Conservation (phyloP, 2,329 filamentous ascomycete genomes). For the Zalaria obscura region DNA sequence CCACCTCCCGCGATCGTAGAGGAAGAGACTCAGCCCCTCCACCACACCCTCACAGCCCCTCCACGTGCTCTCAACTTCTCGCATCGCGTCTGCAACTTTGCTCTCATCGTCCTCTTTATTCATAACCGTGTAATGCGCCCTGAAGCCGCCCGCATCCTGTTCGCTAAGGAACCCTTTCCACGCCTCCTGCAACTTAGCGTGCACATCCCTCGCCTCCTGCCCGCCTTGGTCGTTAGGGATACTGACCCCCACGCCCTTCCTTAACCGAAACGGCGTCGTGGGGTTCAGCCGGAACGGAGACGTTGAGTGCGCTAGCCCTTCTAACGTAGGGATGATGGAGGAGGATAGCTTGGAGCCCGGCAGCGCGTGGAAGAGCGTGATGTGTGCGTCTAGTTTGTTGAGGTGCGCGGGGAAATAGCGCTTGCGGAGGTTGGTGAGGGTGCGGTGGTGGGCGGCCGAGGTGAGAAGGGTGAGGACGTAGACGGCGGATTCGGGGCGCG, state of each 20-base stretch:
- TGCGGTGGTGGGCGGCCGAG: constrained; percentile 21
- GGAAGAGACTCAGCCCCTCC: constrained; percentile 26
- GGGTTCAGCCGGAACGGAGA: constrained; percentile 23
- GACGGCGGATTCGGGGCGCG: constrained; percentile 17
- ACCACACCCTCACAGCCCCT: constrained; percentile 20
- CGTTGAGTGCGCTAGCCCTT: constrained; percentile 15
- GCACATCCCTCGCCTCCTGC: constrained; percentile 18
- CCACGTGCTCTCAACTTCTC: constrained; percentile 19
- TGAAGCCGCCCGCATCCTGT: constrained; percentile 26
- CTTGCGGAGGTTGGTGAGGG: constrained; percentile 24
- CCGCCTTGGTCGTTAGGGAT: constrained; percentile 17
- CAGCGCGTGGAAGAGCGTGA: constrained; percentile 32
- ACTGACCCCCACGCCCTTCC: constrained; percentile 26
- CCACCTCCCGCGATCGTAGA: constrained; percentile 28
- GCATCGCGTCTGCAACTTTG: constrained; percentile 21
- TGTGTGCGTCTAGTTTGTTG: constrained; percentile 28
- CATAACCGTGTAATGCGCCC: constrained; percentile 32
- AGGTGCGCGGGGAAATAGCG: constrained; percentile 27
- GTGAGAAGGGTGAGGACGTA: constrained; percentile 30
- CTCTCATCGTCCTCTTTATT: constrained; percentile 30
- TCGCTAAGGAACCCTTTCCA: constrained; percentile 27
- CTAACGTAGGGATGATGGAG: constrained; percentile 19
- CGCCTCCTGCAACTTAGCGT: constrained; percentile 17
- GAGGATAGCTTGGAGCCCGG: constrained; percentile 24
- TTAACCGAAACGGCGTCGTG: constrained; percentile 24